Evolutionary conservation across 1,284 basidiomycete species (phyloP), one percentile per base, ranked within the genome.

Genomic region (Pseudozyma sp.): DNA sequence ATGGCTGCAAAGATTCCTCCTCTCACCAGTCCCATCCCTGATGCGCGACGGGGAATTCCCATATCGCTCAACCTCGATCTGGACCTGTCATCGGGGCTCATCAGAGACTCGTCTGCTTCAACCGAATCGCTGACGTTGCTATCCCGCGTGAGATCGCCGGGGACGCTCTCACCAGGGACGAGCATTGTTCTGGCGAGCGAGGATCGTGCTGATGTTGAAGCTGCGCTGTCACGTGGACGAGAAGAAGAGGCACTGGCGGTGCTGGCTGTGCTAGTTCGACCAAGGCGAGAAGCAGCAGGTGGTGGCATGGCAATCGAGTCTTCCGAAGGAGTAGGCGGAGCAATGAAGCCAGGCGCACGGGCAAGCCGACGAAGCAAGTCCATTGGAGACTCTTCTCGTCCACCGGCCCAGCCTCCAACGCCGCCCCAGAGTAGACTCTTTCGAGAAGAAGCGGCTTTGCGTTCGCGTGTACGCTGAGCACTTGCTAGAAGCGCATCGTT

Each of bases 351-450:
- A 16, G 74, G 74, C 13, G 74, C 74, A 5, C 76, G 50, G 5
- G 76, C 71, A 5, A 77, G 50, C 12, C 76, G 53, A 19, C 76
- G 50, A 13, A 77, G 38, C 14, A 77, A 57, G 19, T 77, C 76
- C 66, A 77, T 70, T 19, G 76, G 76, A 56, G 64, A 68, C 40
- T 77, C 76, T 53, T 77, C 76, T 1, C 76, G 48, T 36, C 76
- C 76, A 16, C 71, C 71, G 4, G 65, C 76, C 76, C 76, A 77
- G 18, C 71, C 71, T 25, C 67, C 71, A 14, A 77, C 47, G 11
- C 74, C 74, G 13, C 71, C 71, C 74, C 74, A 76, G 19, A 65
- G 62, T 19, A 70, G 34, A 35, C 69, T 72, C 40, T 72, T 70
- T 44, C 70, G 58, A 6, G 67, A 55, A 1, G 67, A 52, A 13